These are phyloP conservation scores for Brassica incana DNA, from an alignment of 345 rosid genomes.

Conservation along the genomic window DNA sequence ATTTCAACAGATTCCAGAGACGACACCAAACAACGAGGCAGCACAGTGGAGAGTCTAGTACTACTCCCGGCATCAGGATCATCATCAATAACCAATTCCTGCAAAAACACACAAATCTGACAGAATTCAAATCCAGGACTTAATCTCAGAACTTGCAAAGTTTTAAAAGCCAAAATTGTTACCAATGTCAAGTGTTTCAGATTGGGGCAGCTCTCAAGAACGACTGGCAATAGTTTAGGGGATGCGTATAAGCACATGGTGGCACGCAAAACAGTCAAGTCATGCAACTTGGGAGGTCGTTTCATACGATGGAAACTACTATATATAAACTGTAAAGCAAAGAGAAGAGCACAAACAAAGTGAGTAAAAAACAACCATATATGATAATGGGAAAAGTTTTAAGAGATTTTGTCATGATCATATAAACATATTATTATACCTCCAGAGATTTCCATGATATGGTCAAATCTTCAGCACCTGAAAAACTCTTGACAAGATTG, in stretches of 20 bases:
- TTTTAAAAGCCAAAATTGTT: neutral
- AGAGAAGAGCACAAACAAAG: neutral
- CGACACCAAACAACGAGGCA: neutral
- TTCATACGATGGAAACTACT: neutral
- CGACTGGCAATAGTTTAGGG: neutral
- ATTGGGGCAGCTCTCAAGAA: slow-evolving; percentile 3
- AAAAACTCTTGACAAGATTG: neutral
- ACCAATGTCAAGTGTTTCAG: neutral
- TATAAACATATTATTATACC: neutral
- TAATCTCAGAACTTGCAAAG: neutral
- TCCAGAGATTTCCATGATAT: neutral
- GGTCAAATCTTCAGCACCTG: neutral
- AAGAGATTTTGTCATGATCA: neutral
- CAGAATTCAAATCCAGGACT: neutral
- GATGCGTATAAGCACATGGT: neutral
- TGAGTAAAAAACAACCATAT: neutral
- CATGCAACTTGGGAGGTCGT: slow-evolving; percentile 11
- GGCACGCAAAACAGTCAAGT: neutral
- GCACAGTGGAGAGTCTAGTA: neutral
- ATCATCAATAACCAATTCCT: neutral
- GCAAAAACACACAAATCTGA: neutral
- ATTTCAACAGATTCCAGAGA: slow-evolving; percentile 1
- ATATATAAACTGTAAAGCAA: slow-evolving; percentile 7
- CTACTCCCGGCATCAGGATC: neutral
- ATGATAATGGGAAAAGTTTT: neutral